Percentiles rank a stretch among this genome's conserved stretches.
These are phyloP conservation scores for Xeromyces bisporus DNA, from an alignment of 495 filamentous ascomycete genomes.

Conservation along the genomic window DNA sequence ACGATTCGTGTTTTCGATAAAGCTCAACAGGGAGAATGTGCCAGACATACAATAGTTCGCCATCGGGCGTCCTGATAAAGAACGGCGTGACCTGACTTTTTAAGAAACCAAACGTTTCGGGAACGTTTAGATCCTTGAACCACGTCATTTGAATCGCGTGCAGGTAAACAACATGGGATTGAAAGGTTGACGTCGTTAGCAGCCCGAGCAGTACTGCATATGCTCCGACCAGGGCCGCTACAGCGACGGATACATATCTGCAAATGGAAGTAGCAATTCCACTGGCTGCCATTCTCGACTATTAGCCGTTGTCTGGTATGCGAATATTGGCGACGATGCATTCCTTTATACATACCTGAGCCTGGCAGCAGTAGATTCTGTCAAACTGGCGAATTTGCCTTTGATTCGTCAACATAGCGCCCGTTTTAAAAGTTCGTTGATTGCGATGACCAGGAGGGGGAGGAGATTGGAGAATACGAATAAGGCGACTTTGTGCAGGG, in stretches of 20 bases:
- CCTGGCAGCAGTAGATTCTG: no score
- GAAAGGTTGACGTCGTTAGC: slow-evolving; percentile 27
- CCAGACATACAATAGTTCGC: slow-evolving; percentile 49
- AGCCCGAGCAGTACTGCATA: slow-evolving; percentile 25
- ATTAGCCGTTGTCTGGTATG: no score
- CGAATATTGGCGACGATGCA: no score
- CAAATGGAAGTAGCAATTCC: no score
- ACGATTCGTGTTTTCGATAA: slow-evolving; percentile 38
- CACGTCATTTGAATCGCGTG: slow-evolving; percentile 31
- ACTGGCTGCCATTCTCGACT: no score
- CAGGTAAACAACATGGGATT: slow-evolving; percentile 32
- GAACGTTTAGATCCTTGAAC: slow-evolving; percentile 31
- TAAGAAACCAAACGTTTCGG: slow-evolving; percentile 33
- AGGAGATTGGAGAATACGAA: no score
- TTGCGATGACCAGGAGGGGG: no score
- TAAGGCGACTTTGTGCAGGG: no score
- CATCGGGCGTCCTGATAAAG: slow-evolving; percentile 37
- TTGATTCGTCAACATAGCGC: no score
- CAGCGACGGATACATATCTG: slow-evolving; percentile 18
- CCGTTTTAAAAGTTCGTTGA: no score
- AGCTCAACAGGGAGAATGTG: slow-evolving; percentile 51
- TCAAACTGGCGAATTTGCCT: no score
- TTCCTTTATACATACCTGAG: no score
- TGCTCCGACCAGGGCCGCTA: slow-evolving; percentile 11
- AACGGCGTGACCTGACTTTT: slow-evolving; percentile 54